Percentiles rank a stretch among this genome's conserved stretches.
These are phyloP conservation scores for Fusarium duplospermum DNA, from an alignment of 2,329 filamentous ascomycete species.

Conservation along the genomic window DNA sequence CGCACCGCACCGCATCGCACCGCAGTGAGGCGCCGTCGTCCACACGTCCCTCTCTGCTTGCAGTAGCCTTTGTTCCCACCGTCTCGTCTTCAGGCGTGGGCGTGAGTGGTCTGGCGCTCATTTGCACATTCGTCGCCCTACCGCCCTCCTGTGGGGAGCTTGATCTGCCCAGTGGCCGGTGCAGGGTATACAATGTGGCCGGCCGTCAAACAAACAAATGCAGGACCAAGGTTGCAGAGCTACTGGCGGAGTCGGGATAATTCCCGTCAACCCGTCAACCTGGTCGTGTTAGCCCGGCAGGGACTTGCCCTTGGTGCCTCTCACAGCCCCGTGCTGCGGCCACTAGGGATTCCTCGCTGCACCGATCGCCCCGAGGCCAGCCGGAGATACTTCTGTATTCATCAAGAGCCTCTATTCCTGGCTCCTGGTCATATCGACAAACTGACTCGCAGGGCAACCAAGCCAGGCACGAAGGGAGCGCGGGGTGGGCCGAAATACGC, in stretches of 20 bases:
- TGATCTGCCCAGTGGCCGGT: not conserved
- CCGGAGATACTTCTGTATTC: constrained; percentile 36
- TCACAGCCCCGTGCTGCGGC: constrained; percentile 32
- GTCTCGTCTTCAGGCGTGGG: constrained; percentile 1
- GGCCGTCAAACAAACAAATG: constrained; percentile 1
- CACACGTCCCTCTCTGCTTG: not conserved
- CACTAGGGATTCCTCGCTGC: constrained; percentile 26
- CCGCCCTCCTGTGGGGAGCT: not conserved
- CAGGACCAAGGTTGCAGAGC: constrained; percentile 3
- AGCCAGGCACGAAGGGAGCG: not conserved
- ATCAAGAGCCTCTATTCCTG: constrained; percentile 37
- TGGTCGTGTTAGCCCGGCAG: constrained; percentile 10
- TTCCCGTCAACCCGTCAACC: constrained; percentile 29
- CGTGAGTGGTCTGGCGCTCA: not conserved
- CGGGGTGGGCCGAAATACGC: constrained; percentile 5
- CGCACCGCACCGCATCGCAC: not conserved
- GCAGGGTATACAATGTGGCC: not conserved
- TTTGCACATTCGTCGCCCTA: not conserved
- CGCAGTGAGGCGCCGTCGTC: not conserved
- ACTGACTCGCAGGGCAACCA: constrained; percentile 35
- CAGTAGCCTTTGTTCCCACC: not conserved
- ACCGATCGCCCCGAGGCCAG: constrained; percentile 39
- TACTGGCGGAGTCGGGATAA: constrained; percentile 26
- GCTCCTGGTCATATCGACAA: constrained; percentile 29
- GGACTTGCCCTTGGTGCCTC: constrained; percentile 22